phyloP scores from a whole-genome alignment of 305 asterid species.

The Petunia hybrid region DNA sequence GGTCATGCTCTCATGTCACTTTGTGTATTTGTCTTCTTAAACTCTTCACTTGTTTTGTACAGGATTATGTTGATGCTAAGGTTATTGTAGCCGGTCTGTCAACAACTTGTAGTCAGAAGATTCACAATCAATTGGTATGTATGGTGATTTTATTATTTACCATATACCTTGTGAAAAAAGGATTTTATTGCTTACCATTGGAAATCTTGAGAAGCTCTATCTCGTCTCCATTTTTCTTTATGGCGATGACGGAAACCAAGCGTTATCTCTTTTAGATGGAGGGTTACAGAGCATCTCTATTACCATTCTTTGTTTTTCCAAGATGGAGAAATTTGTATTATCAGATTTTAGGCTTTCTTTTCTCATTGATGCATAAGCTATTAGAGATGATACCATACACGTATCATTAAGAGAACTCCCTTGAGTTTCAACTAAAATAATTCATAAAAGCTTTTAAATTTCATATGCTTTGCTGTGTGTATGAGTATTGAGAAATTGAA shows the following conservation, averaged over 20 bases:
- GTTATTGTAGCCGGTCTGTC: slow-evolving; percentile 90
- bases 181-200: neutral
- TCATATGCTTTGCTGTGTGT: neutral
- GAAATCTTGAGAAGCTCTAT: neutral
- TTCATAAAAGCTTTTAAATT: neutral
- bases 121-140: slow-evolving; percentile 93
- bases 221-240: neutral
- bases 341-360: neutral
- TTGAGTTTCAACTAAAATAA: neutral
- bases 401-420: slow-evolving; percentile 19
- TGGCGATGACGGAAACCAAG: slow-evolving; percentile 22
- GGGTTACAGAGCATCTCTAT: neutral
- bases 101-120: slow-evolving; percentile 98
- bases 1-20: slow-evolving; percentile 4
- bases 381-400: neutral
- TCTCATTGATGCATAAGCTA: slow-evolving; percentile 14
- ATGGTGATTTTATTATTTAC: slow-evolving; percentile 12
- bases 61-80: slow-evolving; percentile 83
- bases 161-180: neutral
- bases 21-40: neutral
- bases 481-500: neutral
- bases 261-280: neutral
- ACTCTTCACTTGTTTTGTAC: slow-evolving; percentile 20
- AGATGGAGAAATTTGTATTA: slow-evolving; percentile 24
- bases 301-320: slow-evolving; percentile 19